Evolutionary conservation across 2,329 filamentous ascomycete genomes (phyloP), one percentile per base, ranked within the genome.

Genomic region (Ophiocordyceps robertsii): DNA sequence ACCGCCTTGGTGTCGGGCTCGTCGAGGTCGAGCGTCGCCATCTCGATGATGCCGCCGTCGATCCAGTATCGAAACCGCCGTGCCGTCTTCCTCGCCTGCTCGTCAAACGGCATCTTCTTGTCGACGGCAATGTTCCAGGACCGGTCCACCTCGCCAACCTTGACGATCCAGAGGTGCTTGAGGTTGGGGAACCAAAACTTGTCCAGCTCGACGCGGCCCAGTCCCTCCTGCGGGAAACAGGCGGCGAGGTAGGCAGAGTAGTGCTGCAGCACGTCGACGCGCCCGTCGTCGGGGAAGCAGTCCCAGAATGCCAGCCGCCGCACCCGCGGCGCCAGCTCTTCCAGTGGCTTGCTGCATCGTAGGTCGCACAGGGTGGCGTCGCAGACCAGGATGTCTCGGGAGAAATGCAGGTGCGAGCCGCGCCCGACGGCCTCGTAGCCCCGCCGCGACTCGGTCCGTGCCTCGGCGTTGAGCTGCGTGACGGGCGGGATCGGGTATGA

Each of bases 31-130:
- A 64, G 50, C 1, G 55, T 49, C 10, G 59, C 56, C 51, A 64
- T 62, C 44, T 64, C 61, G 19, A 64, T 58, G 19, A 61, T 57
- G 43, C 57, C 54, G 11, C 62, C 58, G 36, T 62, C 52, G 37
- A 63, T 56, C 61, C 61, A 64, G 43, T 63, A 64, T 17, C 57
- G 52, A 41, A 63, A 64, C 43, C 63, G 58, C 16, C 59, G 57
- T 6, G 61, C 61, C 38, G 60, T 55, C 39, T 56, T 51, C 41
- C 52, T 53, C 21, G 59, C 46, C 4, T 56, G 57, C 21, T 46
- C 46, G 37, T 60, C 51, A 37, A 52, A 56, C 4, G 58, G 49
- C 30, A 58, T 50, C 33, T 52, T 50, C 29, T 43, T 49, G 40
- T 64, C 57, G n/a, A 56, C 53, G 24, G 51, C 53, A 24, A 64